phyloP scores from a whole-genome alignment of 108 stramenopile genomes.

The Stephanodiscus triporus region DNA sequence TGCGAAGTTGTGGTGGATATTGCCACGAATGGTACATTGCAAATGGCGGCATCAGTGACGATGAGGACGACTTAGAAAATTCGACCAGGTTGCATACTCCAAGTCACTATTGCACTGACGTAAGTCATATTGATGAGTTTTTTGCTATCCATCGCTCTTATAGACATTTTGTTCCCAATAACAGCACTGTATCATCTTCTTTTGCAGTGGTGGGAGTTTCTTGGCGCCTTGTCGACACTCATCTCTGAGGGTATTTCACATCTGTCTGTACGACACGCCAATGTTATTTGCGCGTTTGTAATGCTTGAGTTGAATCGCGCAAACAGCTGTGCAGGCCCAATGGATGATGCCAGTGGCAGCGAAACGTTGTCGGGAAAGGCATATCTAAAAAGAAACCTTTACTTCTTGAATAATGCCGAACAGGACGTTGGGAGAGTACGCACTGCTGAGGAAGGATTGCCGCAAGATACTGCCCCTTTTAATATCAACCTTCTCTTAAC shows the following conservation, averaged over 20 bases:
- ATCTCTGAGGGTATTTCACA: slow-evolving; percentile 34
- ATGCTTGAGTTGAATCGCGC: slow-evolving; percentile 23
- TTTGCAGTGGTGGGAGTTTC: slow-evolving; percentile 34
- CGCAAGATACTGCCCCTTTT: background rate
- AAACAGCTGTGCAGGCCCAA: background rate
- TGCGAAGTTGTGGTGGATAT: slow-evolving; percentile 39
- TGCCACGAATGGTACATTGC: slow-evolving; percentile 39
- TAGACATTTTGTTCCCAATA: background rate
- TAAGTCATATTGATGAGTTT: slow-evolving; percentile 8
- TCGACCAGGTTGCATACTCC: slow-evolving; percentile 9
- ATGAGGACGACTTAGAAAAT: slow-evolving; percentile 20
- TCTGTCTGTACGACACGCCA: slow-evolving; percentile 48
- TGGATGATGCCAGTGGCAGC: background rate
- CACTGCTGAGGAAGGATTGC: slow-evolving; percentile 1
- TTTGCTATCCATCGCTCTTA: background rate
- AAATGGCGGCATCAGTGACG: slow-evolving; percentile 6
- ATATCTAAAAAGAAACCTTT: slow-evolving; percentile 39
- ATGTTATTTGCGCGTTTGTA: slow-evolving; percentile 45
- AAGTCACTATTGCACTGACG: slow-evolving; percentile 51
- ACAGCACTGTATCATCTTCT: background rate
- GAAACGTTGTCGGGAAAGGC: slow-evolving; percentile 20
- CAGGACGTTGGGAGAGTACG: background rate
- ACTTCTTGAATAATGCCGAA: slow-evolving; percentile 35
- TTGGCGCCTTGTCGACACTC: slow-evolving; percentile 33
- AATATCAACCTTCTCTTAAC: slow-evolving; percentile 27